phyloP scores from a whole-genome alignment of 805 yeast genomes.

The Wickerhamiella kurtzmanii region DNA sequence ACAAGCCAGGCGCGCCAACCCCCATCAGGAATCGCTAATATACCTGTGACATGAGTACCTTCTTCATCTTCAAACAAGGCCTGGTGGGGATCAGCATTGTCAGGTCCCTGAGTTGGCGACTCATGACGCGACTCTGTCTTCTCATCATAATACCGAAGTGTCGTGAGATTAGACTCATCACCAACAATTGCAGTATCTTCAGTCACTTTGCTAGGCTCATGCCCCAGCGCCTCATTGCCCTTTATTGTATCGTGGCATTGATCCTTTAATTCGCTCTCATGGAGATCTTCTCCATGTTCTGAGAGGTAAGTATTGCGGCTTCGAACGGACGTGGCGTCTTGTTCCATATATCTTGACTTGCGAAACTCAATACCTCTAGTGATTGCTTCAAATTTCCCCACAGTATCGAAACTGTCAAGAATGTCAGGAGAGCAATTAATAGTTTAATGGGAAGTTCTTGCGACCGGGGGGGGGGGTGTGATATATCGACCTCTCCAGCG shows the following conservation, averaged over 20 bases:
- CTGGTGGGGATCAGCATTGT: neutral
- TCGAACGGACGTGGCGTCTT: too few relatives aligned
- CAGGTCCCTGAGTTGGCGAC: neutral
- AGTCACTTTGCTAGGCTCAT: neutral
- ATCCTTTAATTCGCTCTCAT: neutral
- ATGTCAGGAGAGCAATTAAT: too few relatives aligned
- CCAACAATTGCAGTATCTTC: neutral
- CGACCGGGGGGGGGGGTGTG: too few relatives aligned
- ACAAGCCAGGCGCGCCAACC: constrained; percentile 44
- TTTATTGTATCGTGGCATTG: too few relatives aligned
- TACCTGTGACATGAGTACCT: neutral
- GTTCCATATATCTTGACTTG: too few relatives aligned
- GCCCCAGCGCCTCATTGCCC: neutral
- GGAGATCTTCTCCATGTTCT: neutral
- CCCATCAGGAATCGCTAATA: constrained; percentile 32
- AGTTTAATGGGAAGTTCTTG: too few relatives aligned
- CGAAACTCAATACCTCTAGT: too few relatives aligned
- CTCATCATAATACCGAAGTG: neutral
- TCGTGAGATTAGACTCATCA: neutral
- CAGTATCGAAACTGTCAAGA: too few relatives aligned
- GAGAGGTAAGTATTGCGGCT: too few relatives aligned
- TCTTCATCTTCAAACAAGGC: neutral
- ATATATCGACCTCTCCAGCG: too few relatives aligned
- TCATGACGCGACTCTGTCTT: neutral
- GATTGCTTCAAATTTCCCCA: too few relatives aligned